Evolutionary conservation across 1,139 yeast species (phyloP), one percentile per base, ranked within the genome.

Genomic region (Fermentozyma sake): DNA sequence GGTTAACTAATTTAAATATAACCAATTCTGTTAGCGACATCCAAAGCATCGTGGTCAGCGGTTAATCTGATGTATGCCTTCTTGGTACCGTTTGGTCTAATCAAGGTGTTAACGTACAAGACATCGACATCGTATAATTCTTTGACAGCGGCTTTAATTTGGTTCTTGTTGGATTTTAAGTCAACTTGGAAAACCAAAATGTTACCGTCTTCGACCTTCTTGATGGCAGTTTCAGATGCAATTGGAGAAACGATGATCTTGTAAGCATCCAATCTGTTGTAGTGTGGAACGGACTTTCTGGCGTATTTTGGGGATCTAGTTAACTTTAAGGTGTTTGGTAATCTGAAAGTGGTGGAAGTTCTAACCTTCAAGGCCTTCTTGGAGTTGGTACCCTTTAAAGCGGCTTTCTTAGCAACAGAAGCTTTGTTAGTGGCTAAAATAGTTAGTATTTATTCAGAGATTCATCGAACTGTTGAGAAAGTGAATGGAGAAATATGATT

Each of bases 11-110:
- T 10, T 79, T 78, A 86, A 69, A 86, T 82, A 91, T 87, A 87
- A 75, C 97, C 97, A 65, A 89, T 91, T 77, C 93, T 87, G 95
- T 89, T 89, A 69, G 98, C 99, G 71, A 91, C 89, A 70, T 91
- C 99, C 69, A 93, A 84, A 68, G 98, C 98, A 75, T 91, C 99
- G 78, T 82, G 85, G 73, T 93, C 98, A 67, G 96, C 93, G 61
- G 97, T 87, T 68, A 91, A 84, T 77, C 95, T 87, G 68, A 91
- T 91, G 78, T 83, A 91, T 63, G 99, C 99, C 82, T 93, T 93
- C 86, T 91, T 91, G 76, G 96, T 84, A 72, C 98, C 98, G 70
- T 91, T 89, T 66, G 98, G 96, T 76, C 95, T 85, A 61, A 91
- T 72, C 70, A 89, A 79, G 57, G 97, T 91, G 91, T 91, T 86